Evolutionary conservation across 2,329 filamentous ascomycete species (phyloP), one percentile per base, ranked within the genome.

Genomic region (Colletotrichum lindemuthianum): DNA sequence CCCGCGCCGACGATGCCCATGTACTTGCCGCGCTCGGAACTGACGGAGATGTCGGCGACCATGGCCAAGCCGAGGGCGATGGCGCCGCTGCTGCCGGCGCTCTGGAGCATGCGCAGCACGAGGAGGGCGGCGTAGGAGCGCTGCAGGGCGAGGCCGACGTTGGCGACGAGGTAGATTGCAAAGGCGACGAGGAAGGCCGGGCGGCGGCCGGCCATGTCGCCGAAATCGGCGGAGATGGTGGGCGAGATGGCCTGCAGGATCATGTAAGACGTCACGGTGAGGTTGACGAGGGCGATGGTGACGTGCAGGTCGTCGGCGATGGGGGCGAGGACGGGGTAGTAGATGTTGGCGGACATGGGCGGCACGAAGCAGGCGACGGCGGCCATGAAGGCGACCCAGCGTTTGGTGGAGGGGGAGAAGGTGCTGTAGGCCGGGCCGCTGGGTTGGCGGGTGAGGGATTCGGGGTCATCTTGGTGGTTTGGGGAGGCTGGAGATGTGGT

Each of bases 31-130:
- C 92, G 81, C 73, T 95, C 90, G 0, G 86, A 83, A 49, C 85
- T 88, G 0, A 89, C 87, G 0, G 88, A 84, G 6, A 93, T 83
- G 70, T 96, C 92, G 1, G 90, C 88, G 12, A 94, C 85, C 2
- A 93, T 87, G 2, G 88, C 92, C 66, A 85, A 90, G 0, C 86
- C 87, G 1, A 96, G 79, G 0, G 91, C 89, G n/a, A 93, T 81
- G 0, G 90, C 90, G 0, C 88, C 88, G 69, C 87, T 89, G 72
- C 86, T 90, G 1, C 90, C 89, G 0, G 81, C 81, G 37, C 86
- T 88, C 70, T 91, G 89, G 3, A 90, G 63, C 76, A 86, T 87
- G 0, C 89, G 82, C 8, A 91, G 75, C 2, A 90, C 78, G 37
- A 91, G 71, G 16, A 91, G 75, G 0, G 87, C 84, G 1, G 82